Conservation (phyloP, 768 basidiomycete species). For the Suillus lakei region DNA sequence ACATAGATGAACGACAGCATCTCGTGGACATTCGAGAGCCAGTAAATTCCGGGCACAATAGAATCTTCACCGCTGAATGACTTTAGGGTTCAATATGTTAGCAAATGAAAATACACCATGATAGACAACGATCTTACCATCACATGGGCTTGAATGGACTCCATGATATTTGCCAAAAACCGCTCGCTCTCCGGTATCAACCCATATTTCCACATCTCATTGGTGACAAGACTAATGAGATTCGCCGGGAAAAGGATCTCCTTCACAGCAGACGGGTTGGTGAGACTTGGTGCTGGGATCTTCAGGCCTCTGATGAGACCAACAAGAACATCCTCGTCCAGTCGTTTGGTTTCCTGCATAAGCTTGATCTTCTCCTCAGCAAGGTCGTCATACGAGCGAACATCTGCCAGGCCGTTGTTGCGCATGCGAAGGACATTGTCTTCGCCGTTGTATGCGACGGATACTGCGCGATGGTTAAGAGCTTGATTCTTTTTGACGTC, state of each 20-base stretch:
- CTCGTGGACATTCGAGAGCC: constrained; percentile 99
- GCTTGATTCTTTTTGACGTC: constrained; percentile 74
- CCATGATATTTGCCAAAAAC: constrained; percentile 99
- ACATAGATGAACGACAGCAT: constrained; percentile 99
- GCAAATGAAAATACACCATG: neutral
- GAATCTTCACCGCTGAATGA: constrained; percentile 94
- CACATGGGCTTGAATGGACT: constrained; percentile 94
- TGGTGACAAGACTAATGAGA: constrained; percentile 95
- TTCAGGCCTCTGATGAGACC: constrained; percentile 91
- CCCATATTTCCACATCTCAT: constrained; percentile 99
- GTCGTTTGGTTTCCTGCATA: constrained; percentile 85
- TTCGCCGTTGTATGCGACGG: constrained; percentile 86
- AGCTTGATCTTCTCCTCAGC: constrained; percentile 94
- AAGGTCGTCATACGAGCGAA: constrained; percentile 82
- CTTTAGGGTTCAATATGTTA: constrained; percentile 41
- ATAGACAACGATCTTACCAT: constrained; percentile 68
- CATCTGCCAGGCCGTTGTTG: constrained; percentile 68
- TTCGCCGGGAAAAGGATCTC: constrained; percentile 99
- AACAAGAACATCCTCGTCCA: constrained; percentile 93
- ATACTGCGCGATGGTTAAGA: constrained; percentile 81
- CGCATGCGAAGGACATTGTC: constrained; percentile 73
- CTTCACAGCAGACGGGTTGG: constrained; percentile 92
- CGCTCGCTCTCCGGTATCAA: constrained; percentile 96
- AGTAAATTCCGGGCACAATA: constrained; percentile 96
- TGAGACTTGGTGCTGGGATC: constrained; percentile 88